phyloP scores from a whole-genome alignment of 192 early-diverging fungal genomes.

The Backusella westeae region DNA sequence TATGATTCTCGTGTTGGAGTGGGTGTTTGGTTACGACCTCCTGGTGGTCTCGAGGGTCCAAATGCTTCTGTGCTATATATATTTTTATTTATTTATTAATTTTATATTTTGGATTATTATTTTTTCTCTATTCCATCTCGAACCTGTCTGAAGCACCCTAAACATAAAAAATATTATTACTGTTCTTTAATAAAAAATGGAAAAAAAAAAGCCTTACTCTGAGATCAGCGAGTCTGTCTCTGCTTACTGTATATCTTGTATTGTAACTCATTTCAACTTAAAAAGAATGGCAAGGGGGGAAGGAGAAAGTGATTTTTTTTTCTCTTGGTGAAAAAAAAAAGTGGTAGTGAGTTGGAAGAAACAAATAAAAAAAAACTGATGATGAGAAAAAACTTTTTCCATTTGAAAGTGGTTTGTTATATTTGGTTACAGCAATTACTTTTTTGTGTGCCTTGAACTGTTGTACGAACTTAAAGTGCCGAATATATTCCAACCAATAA shows the following conservation, averaged over 20 bases:
- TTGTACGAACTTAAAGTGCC: background rate
- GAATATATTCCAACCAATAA: background rate
- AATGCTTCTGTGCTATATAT: constrained; percentile 9
- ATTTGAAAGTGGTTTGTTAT: background rate
- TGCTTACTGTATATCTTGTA: constrained; percentile 3
- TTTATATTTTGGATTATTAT: background rate
- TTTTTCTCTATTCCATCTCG: background rate
- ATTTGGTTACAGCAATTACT: background rate
- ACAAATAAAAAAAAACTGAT: constrained; percentile 1
- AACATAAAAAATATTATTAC: background rate
- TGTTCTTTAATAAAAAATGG: background rate
- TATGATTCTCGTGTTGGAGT: background rate
- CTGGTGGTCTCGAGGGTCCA: constrained; percentile 2
- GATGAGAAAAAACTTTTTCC: constrained; percentile 4
- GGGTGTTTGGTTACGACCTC: background rate
- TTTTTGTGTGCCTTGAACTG: background rate
- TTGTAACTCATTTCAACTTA: constrained; percentile 9
- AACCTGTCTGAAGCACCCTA: constrained; percentile 10
- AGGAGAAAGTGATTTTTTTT: background rate
- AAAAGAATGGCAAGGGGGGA: background rate
- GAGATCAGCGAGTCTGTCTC: constrained; percentile 22
- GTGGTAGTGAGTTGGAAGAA: background rate
- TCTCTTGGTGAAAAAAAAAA: background rate
- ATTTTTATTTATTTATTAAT: background rate
- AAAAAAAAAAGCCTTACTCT: constrained; percentile 11